Evolutionary conservation across 2,329 filamentous ascomycete species (phyloP), one percentile per base, ranked within the genome.

Genomic region (Blastomyces gilchristii): DNA sequence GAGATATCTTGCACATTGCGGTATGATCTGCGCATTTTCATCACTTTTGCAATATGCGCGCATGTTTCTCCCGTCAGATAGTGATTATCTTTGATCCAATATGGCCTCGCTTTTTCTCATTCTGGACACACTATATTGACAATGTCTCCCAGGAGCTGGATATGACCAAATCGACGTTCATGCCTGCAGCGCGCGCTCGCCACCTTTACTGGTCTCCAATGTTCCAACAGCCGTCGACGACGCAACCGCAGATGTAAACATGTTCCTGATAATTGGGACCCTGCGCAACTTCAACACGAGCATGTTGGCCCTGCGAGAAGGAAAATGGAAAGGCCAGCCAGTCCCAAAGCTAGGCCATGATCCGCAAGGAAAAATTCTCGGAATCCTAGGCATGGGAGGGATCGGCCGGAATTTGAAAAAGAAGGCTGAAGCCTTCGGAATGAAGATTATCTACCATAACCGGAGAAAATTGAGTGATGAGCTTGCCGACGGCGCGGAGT

Each of bases 361-460:
- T 70, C 90, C 90, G 1, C 81, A 89, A 73, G 89, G 88, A 45
- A 94, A 93, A 74, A 78, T 86, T 1, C 80, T 95, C 5, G 90
- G 90, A 0, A 91, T 95, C 64, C 74, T 95, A 50, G 90, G 90
- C 7, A 93, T 94, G 89, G 90, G 90, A 25, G 89, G 90, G 2
- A 94, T 95, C 65, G 90, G 91, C 0, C 80, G 87, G 45, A 90
- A 91, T 70, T 75, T 94, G 69, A 89, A 87, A 71, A 83, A 79
- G 72, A 91, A 91, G 75, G 88, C 87, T 2, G 80, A 83, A 62
- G 88, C 81, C 0, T 92, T 95, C 71, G 88, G 87, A 12, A 91
- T 94, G 88, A 82, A 75, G 53, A 81, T 89, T 14, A 81, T 86
- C 58, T 94, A 95, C 70, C 81, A 91, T 70, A 94, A 94, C 72